Percentiles rank a stretch among this genome's conserved stretches.
Evolutionary conservation across 1,284 basidiomycete genomes (phyloP).

Genomic region (Ustilago hordei): DNA sequence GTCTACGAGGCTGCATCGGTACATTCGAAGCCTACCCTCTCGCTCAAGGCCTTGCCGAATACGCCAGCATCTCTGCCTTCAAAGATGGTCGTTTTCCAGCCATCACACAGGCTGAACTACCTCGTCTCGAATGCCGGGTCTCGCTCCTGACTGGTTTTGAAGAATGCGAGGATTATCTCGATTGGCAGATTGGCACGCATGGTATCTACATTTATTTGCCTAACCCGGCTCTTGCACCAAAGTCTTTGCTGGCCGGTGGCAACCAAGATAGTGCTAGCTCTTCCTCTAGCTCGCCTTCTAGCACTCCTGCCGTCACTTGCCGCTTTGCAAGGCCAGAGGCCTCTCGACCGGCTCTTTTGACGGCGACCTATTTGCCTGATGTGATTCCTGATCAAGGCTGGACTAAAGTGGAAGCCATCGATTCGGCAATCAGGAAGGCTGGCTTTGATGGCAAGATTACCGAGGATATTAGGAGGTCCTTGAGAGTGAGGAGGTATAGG

Average conservation of each 20-base stretch:
- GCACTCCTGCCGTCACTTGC: constrained; percentile 27
- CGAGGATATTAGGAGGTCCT: constrained; percentile 81
- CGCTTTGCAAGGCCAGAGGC: constrained; percentile 15
- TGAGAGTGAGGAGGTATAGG: constrained; percentile 86
- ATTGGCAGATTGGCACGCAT: constrained; percentile 91
- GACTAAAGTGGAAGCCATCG: constrained; percentile 87
- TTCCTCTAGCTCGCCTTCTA: constrained; percentile 73
- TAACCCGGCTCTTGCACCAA: constrained; percentile 76
- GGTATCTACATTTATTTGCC: constrained; percentile 90
- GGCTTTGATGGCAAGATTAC: constrained; percentile 83
- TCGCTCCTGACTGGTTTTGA: constrained; percentile 94
- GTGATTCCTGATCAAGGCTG: constrained; percentile 93
- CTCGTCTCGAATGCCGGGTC: constrained; percentile 85
- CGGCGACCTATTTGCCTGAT: constrained; percentile 94
- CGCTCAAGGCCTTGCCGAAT: constrained; percentile 83
- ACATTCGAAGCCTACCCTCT: constrained; percentile 85
- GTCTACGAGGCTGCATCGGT: constrained; percentile 93
- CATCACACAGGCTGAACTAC: constrained; percentile 82
- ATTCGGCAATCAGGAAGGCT: constrained; percentile 91
- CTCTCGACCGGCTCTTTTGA: constrained; percentile 73
- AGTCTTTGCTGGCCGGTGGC: constrained; percentile 70
- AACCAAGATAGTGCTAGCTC: constrained; percentile 73
- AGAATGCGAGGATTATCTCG: constrained; percentile 83
- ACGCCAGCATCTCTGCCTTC: constrained; percentile 78
- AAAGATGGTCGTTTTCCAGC: constrained; percentile 74